These are phyloP conservation scores for Teunomyces tritomae DNA, from an alignment of 805 yeast genomes.

Conservation along the genomic window DNA sequence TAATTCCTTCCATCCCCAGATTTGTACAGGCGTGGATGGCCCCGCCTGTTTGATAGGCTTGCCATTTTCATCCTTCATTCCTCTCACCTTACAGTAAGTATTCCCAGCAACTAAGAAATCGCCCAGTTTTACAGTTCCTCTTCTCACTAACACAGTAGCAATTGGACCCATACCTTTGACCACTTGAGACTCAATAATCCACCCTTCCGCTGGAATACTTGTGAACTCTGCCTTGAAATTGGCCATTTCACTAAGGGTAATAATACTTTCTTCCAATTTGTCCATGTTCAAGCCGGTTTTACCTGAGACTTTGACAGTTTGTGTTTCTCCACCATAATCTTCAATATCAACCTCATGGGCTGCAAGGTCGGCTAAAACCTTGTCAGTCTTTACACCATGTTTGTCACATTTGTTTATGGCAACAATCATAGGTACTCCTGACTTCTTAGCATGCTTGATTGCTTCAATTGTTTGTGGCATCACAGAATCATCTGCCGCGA, in stretches of 20 bases:
- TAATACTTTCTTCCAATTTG: slow-evolving; percentile 82
- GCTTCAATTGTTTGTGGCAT: slow-evolving; percentile 98
- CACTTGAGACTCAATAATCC: slow-evolving; percentile 82
- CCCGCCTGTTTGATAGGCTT: slow-evolving; percentile 61
- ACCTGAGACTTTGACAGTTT: slow-evolving; percentile 83
- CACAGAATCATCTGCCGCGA: slow-evolving; percentile 96
- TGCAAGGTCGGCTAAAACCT: slow-evolving; percentile 75
- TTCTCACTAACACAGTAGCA: slow-evolving; percentile 79
- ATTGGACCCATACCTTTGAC: slow-evolving; percentile 80
- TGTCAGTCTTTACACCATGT: slow-evolving; percentile 69
- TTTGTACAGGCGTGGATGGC: slow-evolving; percentile 88
- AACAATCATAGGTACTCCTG: slow-evolving; percentile 81
- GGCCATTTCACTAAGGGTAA: slow-evolving; percentile 77
- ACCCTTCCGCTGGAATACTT: slow-evolving; percentile 70
- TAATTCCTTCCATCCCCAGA: slow-evolving; percentile 90
- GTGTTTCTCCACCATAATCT: slow-evolving; percentile 93
- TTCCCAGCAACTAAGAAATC: slow-evolving; percentile 79
- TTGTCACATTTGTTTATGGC: slow-evolving; percentile 93
- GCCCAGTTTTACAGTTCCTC: slow-evolving; percentile 75
- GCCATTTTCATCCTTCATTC: slow-evolving; percentile 73
- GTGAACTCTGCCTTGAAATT: slow-evolving; percentile 64
- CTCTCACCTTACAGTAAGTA: slow-evolving; percentile 80
- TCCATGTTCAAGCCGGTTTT: slow-evolving; percentile 89
- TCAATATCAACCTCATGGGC: slow-evolving; percentile 79
- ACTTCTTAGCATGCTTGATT: slow-evolving; percentile 81